Evolutionary conservation across 495 filamentous ascomycete species (phyloP).

Genomic region (Annulohypoxylon stygium): DNA sequence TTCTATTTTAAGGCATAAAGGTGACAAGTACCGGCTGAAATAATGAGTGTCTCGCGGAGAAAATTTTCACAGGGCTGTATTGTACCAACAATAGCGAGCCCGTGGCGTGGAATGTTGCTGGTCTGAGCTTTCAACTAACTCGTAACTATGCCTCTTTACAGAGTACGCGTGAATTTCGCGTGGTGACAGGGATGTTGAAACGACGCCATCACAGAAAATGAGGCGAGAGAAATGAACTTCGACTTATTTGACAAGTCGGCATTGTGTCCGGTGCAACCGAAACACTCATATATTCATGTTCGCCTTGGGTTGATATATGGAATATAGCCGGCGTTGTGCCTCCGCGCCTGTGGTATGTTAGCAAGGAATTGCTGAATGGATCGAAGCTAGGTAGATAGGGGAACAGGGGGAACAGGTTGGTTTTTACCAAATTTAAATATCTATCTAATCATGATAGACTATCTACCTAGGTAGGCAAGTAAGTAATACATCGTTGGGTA

Average conservation of each 20-base stretch:
- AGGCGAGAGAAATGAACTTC: constrained; percentile 43
- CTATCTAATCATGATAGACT: constrained; percentile 28
- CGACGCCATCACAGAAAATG: constrained; percentile 40
- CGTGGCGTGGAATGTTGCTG: constrained; percentile 24
- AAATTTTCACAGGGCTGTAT: constrained; percentile 21
- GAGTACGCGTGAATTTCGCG: constrained; percentile 24
- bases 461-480: constrained; percentile 2
- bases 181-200: constrained; percentile 48
- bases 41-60: constrained; percentile 2
- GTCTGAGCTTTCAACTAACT: constrained; percentile 41
- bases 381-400: constrained; percentile 1
- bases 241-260: constrained; percentile 12
- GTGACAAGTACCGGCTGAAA: constrained; percentile 7
- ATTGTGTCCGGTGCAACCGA: neutral
- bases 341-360: neutral
- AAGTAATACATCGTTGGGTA: constrained; percentile 24
- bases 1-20: constrained; percentile 1
- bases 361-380: constrained; percentile 1
- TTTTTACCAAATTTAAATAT: constrained; percentile 26
- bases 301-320: constrained; percentile 1
- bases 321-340: constrained; percentile 1
- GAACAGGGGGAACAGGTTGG: neutral
- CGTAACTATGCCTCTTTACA: constrained; percentile 25
- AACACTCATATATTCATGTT: constrained; percentile 10
- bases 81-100: constrained; percentile 13